These are phyloP conservation scores for Physcomitrium patens DNA, from an alignment of 225 moss, liverwort and hornwort genomes.

Conservation along the genomic window DNA sequence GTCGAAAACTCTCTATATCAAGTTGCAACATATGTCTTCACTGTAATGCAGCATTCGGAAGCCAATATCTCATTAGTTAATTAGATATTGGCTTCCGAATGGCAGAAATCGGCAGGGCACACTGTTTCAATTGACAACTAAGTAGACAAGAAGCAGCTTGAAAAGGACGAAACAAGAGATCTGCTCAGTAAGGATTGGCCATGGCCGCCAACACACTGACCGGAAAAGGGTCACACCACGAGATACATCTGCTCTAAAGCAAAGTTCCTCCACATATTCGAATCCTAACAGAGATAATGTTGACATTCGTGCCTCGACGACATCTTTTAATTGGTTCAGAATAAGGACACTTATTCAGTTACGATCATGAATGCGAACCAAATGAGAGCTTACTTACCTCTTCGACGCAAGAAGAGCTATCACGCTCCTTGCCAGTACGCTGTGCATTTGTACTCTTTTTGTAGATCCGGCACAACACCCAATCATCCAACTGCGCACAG, in stretches of 20 bases:
- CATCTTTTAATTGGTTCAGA: too few relatives aligned
- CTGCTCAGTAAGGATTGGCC: too few relatives aligned
- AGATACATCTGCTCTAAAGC: too few relatives aligned
- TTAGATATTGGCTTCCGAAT: too few relatives aligned
- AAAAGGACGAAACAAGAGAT: background rate
- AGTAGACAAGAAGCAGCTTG: background rate
- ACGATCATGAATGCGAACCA: background rate
- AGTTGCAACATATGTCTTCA: too few relatives aligned
- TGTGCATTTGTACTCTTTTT: conserved; percentile 97
- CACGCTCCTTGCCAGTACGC: conserved; percentile 83
- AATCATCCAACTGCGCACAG: conserved; percentile 84
- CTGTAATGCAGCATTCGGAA: too few relatives aligned
- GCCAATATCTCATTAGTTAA: background rate
- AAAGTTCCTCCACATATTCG: too few relatives aligned
- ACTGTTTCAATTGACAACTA: background rate
- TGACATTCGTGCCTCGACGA: conserved; percentile 13
- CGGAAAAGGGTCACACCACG: too few relatives aligned
- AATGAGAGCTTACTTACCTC: conserved; percentile 46
- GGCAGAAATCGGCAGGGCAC: background rate
- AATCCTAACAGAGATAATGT: background rate
- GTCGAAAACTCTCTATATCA: too few relatives aligned
- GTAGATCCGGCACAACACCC: conserved; percentile 96
- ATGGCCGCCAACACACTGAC: too few relatives aligned
- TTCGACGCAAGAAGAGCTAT: conserved; percentile 88
- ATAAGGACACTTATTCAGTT: too few relatives aligned